These are phyloP conservation scores for Penicillium aurantiogriseum DNA, from an alignment of 2,329 filamentous ascomycete species.

Conservation along the genomic window DNA sequence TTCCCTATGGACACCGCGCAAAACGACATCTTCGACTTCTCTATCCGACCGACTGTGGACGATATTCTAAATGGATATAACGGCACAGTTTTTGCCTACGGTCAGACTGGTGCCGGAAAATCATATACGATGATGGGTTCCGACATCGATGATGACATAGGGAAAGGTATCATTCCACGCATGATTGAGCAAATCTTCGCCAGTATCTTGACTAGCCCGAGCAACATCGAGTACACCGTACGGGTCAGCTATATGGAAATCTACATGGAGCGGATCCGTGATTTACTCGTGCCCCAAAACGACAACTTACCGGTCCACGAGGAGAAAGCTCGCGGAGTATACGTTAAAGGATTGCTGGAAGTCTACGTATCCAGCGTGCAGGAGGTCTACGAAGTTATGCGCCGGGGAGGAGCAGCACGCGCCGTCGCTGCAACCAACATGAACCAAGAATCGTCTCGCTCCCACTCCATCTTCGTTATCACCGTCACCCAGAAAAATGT, in stretches of 20 bases:
- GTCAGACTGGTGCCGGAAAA: slow-evolving; percentile 97
- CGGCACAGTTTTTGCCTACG: slow-evolving; percentile 97
- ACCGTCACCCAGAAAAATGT: slow-evolving; percentile 97
- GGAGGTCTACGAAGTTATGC: slow-evolving; percentile 96
- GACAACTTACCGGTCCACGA: slow-evolving; percentile 98
- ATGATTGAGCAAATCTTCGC: slow-evolving; percentile 98
- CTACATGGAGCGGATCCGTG: slow-evolving; percentile 98
- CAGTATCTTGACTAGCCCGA: slow-evolving; percentile 86
- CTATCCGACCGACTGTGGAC: slow-evolving; percentile 91
- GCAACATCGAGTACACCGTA: slow-evolving; percentile 97
- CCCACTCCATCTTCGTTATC: slow-evolving; percentile 96
- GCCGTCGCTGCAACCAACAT: slow-evolving; percentile 97
- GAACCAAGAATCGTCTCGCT: slow-evolving; percentile 97
- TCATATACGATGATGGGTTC: slow-evolving; percentile 99
- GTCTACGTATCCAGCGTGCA: slow-evolving; percentile 94
- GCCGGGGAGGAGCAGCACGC: slow-evolving; percentile 82
- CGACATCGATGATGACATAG: slow-evolving; percentile 84
- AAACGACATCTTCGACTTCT: slow-evolving; percentile 95
- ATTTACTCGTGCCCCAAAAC: slow-evolving; percentile 87
- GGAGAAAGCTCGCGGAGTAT: slow-evolving; percentile 92
- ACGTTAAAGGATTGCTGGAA: slow-evolving; percentile 91
- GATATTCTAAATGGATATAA: slow-evolving; percentile 99
- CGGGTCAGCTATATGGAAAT: slow-evolving; percentile 99
- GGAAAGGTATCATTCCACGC: slow-evolving; percentile 91
- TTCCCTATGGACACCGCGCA: slow-evolving; percentile 93